These are phyloP conservation scores for Larix kaempferi DNA, from an alignment of 75 land plant genomes.

Conservation along the genomic window DNA sequence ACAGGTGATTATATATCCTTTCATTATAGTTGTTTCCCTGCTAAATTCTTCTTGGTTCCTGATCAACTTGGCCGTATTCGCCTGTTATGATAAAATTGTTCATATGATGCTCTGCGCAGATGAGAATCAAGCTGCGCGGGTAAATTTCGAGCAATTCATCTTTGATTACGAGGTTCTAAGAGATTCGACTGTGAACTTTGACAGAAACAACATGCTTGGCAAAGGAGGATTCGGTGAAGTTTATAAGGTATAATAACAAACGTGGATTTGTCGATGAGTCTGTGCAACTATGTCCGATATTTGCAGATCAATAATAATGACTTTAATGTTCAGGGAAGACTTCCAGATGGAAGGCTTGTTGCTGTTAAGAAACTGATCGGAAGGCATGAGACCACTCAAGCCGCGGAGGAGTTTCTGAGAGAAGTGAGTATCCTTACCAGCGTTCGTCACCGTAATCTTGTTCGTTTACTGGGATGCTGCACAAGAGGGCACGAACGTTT, in stretches of 20 bases:
- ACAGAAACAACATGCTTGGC: slow-evolving; percentile 2
- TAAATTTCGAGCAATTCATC: not conserved
- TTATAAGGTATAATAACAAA: slow-evolving; percentile 9
- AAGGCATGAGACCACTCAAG: not conserved
- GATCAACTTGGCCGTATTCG: too few species aligned
- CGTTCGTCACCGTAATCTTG: slow-evolving; percentile 22
- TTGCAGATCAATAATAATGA: not conserved
- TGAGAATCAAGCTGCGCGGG: not conserved
- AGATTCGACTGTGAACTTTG: not conserved
- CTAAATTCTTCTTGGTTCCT: too few species aligned
- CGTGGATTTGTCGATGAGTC: not conserved
- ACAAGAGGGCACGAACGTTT: slow-evolving; percentile 9
- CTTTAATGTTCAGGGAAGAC: not conserved
- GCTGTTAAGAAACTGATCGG: slow-evolving; percentile 14
- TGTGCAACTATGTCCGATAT: too few species aligned
- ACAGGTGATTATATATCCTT: too few species aligned
- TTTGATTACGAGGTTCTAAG: not conserved
- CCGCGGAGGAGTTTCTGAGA: slow-evolving; percentile 10
- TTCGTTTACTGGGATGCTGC: slow-evolving; percentile 21
- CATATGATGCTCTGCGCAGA: not conserved
- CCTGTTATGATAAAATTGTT: too few species aligned
- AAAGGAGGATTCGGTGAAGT: slow-evolving; percentile 17
- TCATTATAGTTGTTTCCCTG: too few species aligned
- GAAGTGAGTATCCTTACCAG: slow-evolving; percentile 15
- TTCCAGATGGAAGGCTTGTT: slow-evolving; percentile 1